Base-by-base conservation (phyloP, 768 basidiomycete species). In the Tremella yokohamensis region DNA sequence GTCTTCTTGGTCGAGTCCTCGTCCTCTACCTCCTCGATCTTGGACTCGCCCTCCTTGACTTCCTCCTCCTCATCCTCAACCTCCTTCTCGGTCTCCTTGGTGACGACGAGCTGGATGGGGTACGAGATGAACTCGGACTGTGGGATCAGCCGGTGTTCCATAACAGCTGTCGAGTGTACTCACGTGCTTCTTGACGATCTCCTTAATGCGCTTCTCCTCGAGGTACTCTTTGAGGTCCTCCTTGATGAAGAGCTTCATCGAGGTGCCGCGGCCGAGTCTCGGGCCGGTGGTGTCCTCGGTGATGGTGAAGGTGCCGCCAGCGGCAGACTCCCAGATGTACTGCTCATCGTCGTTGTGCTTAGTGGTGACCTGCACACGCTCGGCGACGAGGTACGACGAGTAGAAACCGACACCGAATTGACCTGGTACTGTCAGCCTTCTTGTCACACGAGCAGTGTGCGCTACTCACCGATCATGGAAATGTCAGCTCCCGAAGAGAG, bases 321-420 rank as follows among this genome's bases (percentile, higher is more conserved):
- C 94, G 63, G 96, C 88, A n/a, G 94, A 99, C 83, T 99, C 94
- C 96, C 94, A 99, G 79, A 99, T 92, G 82, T 99, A 98, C 80
- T 98, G 94, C 81, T 98, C 96, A 78, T 98, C 94, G 72, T 98
- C 94, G 74, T 99, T 98, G 84, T 99, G 93, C 82, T 99, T 99
- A 65, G 93, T 91, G 80, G 97, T 87, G 76, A 99, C 91, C 79
- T 96, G 93, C 2, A 99, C 94, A 66, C 87, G 87, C 81, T 99
- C 94, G 69, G 94, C 93, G 66, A 99, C 93, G 71, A 99, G 90
- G 84, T 98, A 98, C 15, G 90, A 89, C 49, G 94, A 97, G 85
- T 99, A 98, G 87, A 98, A 98, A 82, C 94, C 94, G 79, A 99
- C 94, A 92, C 94, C 90, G 79, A 96, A 94, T 82, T 93, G 77